Evolutionary conservation across 306 rosid species (phyloP).

Genomic region (Glycine tomentella): DNA sequence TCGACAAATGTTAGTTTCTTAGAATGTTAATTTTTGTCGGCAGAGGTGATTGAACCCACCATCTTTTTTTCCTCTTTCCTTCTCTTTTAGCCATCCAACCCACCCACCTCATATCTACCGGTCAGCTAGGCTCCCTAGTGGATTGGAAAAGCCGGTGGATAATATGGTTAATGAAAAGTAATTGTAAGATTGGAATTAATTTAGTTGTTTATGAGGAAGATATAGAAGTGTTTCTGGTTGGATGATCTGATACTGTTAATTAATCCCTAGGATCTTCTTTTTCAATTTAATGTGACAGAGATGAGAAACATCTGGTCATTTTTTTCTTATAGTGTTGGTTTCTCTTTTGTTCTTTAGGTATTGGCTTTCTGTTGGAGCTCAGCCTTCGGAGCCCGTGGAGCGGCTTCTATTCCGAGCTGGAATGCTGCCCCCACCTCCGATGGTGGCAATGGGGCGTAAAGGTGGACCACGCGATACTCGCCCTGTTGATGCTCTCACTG

Average conservation of each 20-base stretch:
- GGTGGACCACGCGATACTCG: conserved; percentile 81
- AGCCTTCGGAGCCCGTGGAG: conserved; percentile 90
- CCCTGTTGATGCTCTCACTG: conserved; percentile 71
- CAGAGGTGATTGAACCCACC: no score
- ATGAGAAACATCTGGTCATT: not conserved
- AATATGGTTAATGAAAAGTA: no score
- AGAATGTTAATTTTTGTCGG: no score
- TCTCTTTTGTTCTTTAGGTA: conserved; percentile 58
- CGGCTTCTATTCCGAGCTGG: conserved; percentile 88
- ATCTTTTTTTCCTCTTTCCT: no score
- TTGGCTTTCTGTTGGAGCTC: conserved; percentile 98
- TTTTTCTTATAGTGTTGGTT: conserved; percentile 1
- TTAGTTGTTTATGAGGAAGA: not conserved
- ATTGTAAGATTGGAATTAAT: not conserved
- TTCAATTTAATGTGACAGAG: no score
- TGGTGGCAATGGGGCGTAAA: conserved; percentile 85
- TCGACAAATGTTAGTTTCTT: no score
- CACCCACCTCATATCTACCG: no score
- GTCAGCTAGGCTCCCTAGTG: no score
- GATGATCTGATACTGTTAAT: not conserved
- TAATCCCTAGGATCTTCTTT: not conserved
- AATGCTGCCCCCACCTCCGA: conserved; percentile 85
- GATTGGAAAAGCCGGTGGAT: no score
- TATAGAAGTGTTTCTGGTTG: no score
- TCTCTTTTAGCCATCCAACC: no score